Conservation (phyloP, 352 stramenopile species). For the Phytophthora podocarpi region DNA sequence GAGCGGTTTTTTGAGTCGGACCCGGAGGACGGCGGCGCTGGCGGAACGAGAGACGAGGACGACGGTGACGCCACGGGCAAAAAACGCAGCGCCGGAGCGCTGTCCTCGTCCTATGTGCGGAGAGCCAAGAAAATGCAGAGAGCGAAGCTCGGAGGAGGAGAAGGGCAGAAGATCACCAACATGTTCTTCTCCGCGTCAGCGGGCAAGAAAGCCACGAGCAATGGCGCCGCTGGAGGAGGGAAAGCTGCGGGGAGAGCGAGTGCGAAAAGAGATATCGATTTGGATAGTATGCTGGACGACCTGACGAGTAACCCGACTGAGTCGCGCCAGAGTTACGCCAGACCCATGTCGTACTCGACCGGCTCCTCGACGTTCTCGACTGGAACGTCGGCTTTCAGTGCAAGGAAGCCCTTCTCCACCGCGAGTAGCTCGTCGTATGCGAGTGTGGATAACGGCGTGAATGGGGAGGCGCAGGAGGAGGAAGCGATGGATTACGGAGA, state of each 20-base stretch:
- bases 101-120: conserved; percentile 78
- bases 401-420: conserved; percentile 20
- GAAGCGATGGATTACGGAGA: conserved; percentile 36
- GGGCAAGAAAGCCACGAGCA: conserved; percentile 40
- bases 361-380: conserved; percentile 32
- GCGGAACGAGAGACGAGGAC: conserved; percentile 43
- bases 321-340: conserved; percentile 49
- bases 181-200: conserved; percentile 84
- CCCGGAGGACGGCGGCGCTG: conserved; percentile 44
- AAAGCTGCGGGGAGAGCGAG: conserved; percentile 13
- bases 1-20: conserved; percentile 91
- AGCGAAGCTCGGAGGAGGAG: conserved; percentile 72
- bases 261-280: conserved; percentile 81
- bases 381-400: conserved; percentile 20
- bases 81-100: conserved; percentile 76
- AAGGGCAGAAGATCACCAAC: conserved; percentile 89
- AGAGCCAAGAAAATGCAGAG: conserved; percentile 86
- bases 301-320: conserved; percentile 85
- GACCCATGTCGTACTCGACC: conserved; percentile 66
- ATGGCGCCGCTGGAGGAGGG: conserved; percentile 23
- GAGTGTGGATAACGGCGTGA: conserved; percentile 5
- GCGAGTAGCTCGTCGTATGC: conserved; percentile 7
- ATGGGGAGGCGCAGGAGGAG: conserved; percentile 27
- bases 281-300: conserved; percentile 88
- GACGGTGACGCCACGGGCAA: conserved; percentile 46